Evolutionary conservation across 2,329 filamentous ascomycete genomes (phyloP), one percentile per base, ranked within the genome.

Genomic region (Botrytis sinoallii): DNA sequence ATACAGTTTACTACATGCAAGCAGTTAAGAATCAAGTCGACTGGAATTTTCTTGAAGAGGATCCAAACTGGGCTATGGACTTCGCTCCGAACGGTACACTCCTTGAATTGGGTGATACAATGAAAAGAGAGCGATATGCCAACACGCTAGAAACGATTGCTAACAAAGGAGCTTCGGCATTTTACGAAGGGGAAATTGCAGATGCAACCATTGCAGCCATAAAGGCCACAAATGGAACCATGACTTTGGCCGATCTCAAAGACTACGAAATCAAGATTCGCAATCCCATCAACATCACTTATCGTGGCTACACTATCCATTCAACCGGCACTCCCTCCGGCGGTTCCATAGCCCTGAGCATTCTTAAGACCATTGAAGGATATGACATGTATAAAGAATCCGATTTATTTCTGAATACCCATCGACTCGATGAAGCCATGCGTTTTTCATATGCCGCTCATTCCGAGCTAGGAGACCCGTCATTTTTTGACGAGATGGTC

Each of bases 341-440:
- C 76, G 96, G 95, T 5, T 88, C 89, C 68, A 90, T 98, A 4
- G 90, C 89, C 7, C 85, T 73, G 71, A 83, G 83, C 32, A 90
- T 92, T 5, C 85, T 96, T 74, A 97, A 97, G 80, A 94, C 91
- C 46, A 87, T 98, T 82, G 91, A 95, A 81, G 92, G 93, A 29
- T 83, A 86, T 5, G 82, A 84, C 55, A 84, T 90, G 40, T 90
- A 89, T 74, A 80, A 85, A 12, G 74, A 78, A 46, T 73, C 71
- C 91, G 60, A 74, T 25, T 61, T 72, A 4, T 61, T 93, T 77
- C 84, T 97, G 0, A 93, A 91, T 55, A 91, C 91, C 0, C 96
- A 98, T 82, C 89, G 93, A 22, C 87, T 97, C 76, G 90, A 94
- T 79, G 96, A 98, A 85, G 92, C 94, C 20, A 93, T 97, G 84